Percentiles rank a stretch among this genome's conserved stretches.
Conservation (phyloP, 2,329 filamentous ascomycete genomes). For the Diplodia mutila region DNA sequence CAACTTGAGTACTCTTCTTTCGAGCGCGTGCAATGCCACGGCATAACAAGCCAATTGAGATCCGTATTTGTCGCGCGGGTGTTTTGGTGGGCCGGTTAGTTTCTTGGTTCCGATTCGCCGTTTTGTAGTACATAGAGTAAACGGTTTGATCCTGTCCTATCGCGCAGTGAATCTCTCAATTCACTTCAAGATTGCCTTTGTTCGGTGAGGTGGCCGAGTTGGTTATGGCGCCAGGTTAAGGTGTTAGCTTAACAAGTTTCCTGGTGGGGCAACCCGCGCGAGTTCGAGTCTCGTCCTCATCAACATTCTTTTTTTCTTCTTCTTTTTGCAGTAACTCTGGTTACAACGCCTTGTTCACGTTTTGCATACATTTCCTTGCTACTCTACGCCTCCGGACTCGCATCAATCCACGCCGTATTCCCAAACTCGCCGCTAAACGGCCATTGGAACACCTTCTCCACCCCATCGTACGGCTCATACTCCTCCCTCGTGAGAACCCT, state of each 20-base stretch:
- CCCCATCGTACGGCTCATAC: conserved; percentile 45
- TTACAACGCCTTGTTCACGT: too few species aligned
- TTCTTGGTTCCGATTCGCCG: neutral
- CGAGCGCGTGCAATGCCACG: too few species aligned
- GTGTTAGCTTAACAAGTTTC: conserved; percentile 23
- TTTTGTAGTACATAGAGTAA: neutral
- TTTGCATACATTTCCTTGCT: too few species aligned
- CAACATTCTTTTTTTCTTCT: conserved; percentile 1
- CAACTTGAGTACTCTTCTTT: too few species aligned
- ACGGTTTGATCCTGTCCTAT: fast-evolving
- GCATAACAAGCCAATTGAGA: too few species aligned
- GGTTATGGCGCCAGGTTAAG: conserved; percentile 28
- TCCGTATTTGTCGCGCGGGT: too few species aligned
- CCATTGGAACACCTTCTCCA: conserved; percentile 52
- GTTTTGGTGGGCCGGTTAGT: too few species aligned
- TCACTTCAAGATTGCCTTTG: neutral
- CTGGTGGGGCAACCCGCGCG: conserved; percentile 26
- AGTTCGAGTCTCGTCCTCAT: conserved; percentile 27
- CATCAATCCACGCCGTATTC: conserved; percentile 56
- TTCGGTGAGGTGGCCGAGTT: conserved; percentile 26
- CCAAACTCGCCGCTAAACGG: conserved; percentile 49
- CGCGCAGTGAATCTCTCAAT: neutral
- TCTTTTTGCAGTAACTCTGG: too few species aligned
- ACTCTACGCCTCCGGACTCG: conserved; percentile 6
- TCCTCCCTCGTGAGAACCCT: conserved; percentile 49